These are phyloP conservation scores for Mortierella sp. DNA, from an alignment of 371 early-diverging fungal genomes.

Conservation along the genomic window DNA sequence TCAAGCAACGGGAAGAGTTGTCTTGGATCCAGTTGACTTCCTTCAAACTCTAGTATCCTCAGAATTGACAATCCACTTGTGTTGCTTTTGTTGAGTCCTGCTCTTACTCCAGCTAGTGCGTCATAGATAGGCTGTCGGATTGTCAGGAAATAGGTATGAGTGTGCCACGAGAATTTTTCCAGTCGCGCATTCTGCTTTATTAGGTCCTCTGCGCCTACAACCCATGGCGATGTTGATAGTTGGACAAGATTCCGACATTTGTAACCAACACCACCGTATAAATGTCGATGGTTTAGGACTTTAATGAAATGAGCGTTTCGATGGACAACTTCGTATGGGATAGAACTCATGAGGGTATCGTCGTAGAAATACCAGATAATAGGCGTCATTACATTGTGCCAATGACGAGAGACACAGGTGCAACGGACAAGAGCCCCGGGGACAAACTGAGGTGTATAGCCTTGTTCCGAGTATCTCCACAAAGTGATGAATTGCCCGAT, in stretches of 20 bases:
- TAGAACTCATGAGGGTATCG: not conserved
- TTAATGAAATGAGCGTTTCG: conserved; percentile 6
- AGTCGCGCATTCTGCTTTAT: not conserved
- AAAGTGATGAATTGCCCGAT: conserved; percentile 13
- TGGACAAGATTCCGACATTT: conserved; percentile 1
- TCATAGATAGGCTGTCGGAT: conserved; percentile 1
- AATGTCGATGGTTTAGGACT: conserved; percentile 1
- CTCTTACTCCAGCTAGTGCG: not conserved
- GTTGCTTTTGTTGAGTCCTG: not conserved
- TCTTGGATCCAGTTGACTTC: not conserved
- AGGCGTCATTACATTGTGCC: conserved; percentile 5
- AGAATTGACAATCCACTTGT: conserved; percentile 1
- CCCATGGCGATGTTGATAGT: not conserved
- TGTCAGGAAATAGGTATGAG: not conserved
- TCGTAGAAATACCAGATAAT: conserved; percentile 11
- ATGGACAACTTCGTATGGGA: conserved; percentile 6
- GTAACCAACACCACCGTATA: not conserved
- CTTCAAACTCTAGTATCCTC: conserved; percentile 1
- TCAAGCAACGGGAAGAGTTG: conserved; percentile 6
- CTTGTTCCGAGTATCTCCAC: not conserved
- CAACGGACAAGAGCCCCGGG: conserved; percentile 4
- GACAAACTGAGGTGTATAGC: not conserved
- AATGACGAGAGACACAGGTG: not conserved
- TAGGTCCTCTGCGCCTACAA: not conserved
- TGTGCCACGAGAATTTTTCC: conserved; percentile 3